phyloP scores from a whole-genome alignment of 768 basidiomycete genomes.

The Melanogaster broomeanus region DNA sequence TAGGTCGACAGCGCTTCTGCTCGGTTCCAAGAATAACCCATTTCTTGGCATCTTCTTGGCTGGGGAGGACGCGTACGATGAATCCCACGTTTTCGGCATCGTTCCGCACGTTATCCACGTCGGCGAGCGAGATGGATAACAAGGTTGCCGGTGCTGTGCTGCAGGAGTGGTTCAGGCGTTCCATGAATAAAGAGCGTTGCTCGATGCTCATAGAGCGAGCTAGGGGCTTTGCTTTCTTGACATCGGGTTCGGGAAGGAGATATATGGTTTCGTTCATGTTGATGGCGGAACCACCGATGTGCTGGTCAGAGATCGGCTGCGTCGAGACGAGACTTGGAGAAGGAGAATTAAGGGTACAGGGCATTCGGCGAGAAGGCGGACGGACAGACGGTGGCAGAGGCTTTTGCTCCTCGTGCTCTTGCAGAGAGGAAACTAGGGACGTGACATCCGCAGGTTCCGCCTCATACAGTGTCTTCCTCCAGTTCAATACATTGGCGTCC shows the following conservation, averaged over 20 bases:
- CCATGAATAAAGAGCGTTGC: constrained; percentile 52
- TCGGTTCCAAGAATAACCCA: constrained; percentile 58
- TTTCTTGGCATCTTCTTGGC: constrained; percentile 33
- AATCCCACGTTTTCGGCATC: constrained; percentile 48
- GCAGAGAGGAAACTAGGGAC: constrained; percentile 25
- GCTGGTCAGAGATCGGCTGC: constrained; percentile 35
- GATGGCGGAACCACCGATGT: constrained; percentile 23
- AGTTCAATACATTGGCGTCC: constrained; percentile 26
- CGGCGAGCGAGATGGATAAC: constrained; percentile 47
- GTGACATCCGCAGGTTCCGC: constrained; percentile 34
- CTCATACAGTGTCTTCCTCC: constrained; percentile 36
- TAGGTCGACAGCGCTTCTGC: constrained; percentile 42
- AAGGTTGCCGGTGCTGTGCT: constrained; percentile 45
- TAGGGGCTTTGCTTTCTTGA: constrained; percentile 32
- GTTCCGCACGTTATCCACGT: constrained; percentile 41
- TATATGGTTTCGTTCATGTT: constrained; percentile 29
- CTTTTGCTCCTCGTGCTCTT: constrained; percentile 30
- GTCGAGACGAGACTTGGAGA: constrained; percentile 37
- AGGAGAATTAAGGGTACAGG: constrained; percentile 54
- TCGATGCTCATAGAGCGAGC: constrained; percentile 51
- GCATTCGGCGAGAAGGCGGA: constrained; percentile 47
- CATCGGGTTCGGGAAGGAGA: constrained; percentile 17
- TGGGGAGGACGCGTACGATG: constrained; percentile 40
- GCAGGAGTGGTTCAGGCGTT: constrained; percentile 41
- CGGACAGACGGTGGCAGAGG: not conserved